Percentiles rank a stretch among this genome's conserved stretches.
Conservation (phyloP, 2,329 filamentous ascomycete genomes). For the Aspergillus sp. region DNA sequence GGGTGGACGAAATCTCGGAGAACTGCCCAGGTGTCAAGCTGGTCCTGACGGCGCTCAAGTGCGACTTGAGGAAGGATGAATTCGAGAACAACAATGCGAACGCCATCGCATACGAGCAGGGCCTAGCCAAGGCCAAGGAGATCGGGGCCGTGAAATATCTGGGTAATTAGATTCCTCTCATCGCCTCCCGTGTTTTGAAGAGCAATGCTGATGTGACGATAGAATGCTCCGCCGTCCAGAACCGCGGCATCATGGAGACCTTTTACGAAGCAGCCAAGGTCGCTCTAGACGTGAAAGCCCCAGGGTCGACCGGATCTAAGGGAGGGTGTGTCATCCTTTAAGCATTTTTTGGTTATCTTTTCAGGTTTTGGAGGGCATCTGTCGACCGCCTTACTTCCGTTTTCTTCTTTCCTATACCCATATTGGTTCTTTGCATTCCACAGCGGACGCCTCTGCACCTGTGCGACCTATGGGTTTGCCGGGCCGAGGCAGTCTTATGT, state of each 20-base stretch:
- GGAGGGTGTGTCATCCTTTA: conserved; percentile 38
- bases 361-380: not conserved
- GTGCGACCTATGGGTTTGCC: not conserved
- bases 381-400: not conserved
- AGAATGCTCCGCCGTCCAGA: conserved; percentile 98
- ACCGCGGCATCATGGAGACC: conserved; percentile 95
- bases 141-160: conserved; percentile 93
- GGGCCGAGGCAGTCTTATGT: not conserved
- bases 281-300: conserved; percentile 61
- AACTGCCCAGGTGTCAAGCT: conserved; percentile 95
- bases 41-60: conserved; percentile 93
- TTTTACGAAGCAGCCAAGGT: conserved; percentile 97
- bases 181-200: not conserved
- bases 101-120: conserved; percentile 82
- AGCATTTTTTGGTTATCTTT: conserved; percentile 8
- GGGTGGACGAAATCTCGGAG: conserved; percentile 96
- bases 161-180: conserved; percentile 44
- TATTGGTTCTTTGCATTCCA: not conserved
- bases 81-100: conserved; percentile 64
- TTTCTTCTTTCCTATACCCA: not conserved
- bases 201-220: conserved; percentile 7
- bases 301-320: conserved; percentile 32
- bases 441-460: not conserved
- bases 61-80: conserved; percentile 84
- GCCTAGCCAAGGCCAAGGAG: conserved; percentile 83